Evolutionary conservation across 257 asterid species (phyloP), one percentile per base, ranked within the genome.

Genomic region (Buddleja alternifolia): DNA sequence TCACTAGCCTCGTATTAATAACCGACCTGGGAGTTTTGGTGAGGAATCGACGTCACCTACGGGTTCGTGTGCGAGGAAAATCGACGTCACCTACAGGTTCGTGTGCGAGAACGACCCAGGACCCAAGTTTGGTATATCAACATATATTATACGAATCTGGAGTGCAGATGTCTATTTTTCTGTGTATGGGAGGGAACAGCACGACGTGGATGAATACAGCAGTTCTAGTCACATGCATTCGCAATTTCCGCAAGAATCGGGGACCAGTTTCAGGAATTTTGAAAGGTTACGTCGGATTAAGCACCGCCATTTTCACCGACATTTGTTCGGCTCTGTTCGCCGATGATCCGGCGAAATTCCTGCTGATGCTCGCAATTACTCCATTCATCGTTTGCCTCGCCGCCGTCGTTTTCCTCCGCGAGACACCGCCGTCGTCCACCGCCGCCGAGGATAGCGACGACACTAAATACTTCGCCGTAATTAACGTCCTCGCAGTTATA

Each of bases 201-300:
- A 88, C 97, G 10, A 93, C 98, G 6, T 93, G 98, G 98, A 93
- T 93, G 98, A 93, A 93, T 83, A 93, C 98, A 0, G 98, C 98
- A 6, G 47, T 93, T 60, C 76, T 93, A 32, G 98, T 90, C 0
- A 93, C 97, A 0, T 93, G 97, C 80, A 88, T 93, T 45, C 87
- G 98, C 9, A 93, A 93, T 75, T 90, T 93, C 73, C 73, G 95
- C 7, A 88, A 80, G 66, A 93, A 90, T 51, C 79, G 98, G 1
- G 98, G 98, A 8, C 96, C 97, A 0, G 96, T 94, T 1, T 83
- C 99, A 8, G 99, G 99, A 44, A 89, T 94, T 62, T 50, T 91
- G 66, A 94, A 94, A 76, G 99, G 99, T 3, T 91, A 80, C 71
- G 97, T 91, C 6, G 99, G 99, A 3, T 68, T 94, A 12, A 91